Evolutionary conservation across 306 rosid species (phyloP).

Genomic region (Lupinus albus): DNA sequence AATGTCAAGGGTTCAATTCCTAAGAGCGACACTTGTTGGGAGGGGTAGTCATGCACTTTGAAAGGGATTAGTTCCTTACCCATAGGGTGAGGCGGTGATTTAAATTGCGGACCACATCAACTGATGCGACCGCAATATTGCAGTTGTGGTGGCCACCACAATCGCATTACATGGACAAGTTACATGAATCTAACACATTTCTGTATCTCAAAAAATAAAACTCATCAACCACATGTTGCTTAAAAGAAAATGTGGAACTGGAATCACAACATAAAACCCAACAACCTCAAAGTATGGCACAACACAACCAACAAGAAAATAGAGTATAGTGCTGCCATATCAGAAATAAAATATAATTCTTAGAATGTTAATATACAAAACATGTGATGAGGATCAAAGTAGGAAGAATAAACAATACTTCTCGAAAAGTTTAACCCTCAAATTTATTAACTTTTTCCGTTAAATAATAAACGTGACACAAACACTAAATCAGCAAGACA

Average conservation of each 20-base stretch:
- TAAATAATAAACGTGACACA: slow-evolving; percentile 4
- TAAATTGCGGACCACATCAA: too few relatives aligned
- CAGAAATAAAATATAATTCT: slow-evolving; percentile 30
- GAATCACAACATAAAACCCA: not conserved
- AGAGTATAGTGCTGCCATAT: not conserved
- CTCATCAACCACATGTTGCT: slow-evolving; percentile 21
- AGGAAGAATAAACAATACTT: slow-evolving; percentile 19
- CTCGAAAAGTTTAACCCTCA: slow-evolving; percentile 3
- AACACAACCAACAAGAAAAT: slow-evolving; percentile 11
- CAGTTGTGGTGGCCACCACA: too few relatives aligned
- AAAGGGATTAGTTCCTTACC: too few relatives aligned
- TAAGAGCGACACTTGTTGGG: too few relatives aligned
- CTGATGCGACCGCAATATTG: too few relatives aligned
- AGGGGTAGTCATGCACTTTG: too few relatives aligned
- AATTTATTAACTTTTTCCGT: not conserved
- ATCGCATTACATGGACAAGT: too few relatives aligned
- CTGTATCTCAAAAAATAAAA: slow-evolving; percentile 28
- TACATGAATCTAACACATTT: not conserved
- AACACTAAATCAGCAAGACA: not conserved
- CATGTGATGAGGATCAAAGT: not conserved
- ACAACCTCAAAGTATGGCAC: slow-evolving; percentile 13
- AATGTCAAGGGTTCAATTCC: too few relatives aligned
- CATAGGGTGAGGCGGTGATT: too few relatives aligned
- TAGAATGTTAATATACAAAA: not conserved
- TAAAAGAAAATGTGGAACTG: not conserved